Evolutionary conservation across 2,329 filamentous ascomycete genomes (phyloP), one percentile per base, ranked within the genome.

Genomic region (Rhytidhysteron rufulum): DNA sequence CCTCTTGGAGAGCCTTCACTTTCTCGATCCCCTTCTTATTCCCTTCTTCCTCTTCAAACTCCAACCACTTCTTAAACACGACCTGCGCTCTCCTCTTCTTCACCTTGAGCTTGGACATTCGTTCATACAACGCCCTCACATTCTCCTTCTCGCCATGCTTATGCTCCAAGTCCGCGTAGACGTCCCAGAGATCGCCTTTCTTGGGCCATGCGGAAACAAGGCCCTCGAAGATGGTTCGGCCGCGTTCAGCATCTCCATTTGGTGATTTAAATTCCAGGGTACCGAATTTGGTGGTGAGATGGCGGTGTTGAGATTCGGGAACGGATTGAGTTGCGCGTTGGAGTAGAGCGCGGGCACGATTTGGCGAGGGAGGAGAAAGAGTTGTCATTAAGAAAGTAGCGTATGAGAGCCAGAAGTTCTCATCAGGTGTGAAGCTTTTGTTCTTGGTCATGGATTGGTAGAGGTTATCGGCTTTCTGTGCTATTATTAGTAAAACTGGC

Each of bases 191-290:
- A 62, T 96, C 89, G 44, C 88, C 81, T 63, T 88, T 87, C 73
- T 94, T 95, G 33, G 89, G 88, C 72, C 85, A 95, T 4, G 85
- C 84, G 25, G 81, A 79, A 6, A 98, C 75, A 7, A 98, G 75
- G 29, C 85, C 86, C 66, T 96, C 91, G 55, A 97, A 97, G 59
- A 97, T 84, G 19, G 94, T 98, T 15, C 94, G 85, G 8, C 93
- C 93, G 43, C 88, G 86, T 69, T 98, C 94, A 3, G 88, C 74
- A 54, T 94, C 87, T 40, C 90, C 90, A 55, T 85, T 80, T 6
- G 80, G 67, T 9, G 86, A 91, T 49, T 83, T 85, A 77, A 95
- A 98, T 67, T 98, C 93, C 17, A 98, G 79, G 15, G 87, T 85
- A 0, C 86, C 93, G 62, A 98, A 96, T 52, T 91, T 90, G 54